Evolutionary conservation across 225 moss, liverwort and hornwort species (phyloP).

Genomic region (Rhytidiadelphus loreus): DNA sequence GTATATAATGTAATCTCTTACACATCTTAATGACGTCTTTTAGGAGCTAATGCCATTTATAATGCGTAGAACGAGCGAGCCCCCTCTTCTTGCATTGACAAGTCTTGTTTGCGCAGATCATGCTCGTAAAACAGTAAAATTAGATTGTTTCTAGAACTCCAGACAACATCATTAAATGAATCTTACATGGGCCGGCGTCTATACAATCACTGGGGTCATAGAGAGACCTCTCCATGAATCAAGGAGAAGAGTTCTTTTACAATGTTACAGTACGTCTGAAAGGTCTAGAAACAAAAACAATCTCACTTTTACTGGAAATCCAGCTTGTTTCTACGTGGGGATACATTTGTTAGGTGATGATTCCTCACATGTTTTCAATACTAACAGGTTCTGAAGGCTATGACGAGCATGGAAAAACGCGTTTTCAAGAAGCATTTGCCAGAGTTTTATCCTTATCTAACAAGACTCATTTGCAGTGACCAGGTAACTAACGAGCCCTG

Average conservation of each 20-base stretch:
- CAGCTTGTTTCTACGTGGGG: neutral
- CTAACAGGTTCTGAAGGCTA: slow-evolving; percentile 74
- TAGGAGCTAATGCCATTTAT: neutral
- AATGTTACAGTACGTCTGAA: neutral
- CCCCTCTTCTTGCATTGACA: neutral
- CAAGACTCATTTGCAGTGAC: slow-evolving; percentile 84
- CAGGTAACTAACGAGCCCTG: slow-evolving; percentile 35
- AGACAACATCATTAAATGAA: neutral
- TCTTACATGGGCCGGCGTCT: neutral
- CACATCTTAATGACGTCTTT: neutral
- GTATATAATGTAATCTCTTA: neutral
- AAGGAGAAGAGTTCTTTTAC: neutral
- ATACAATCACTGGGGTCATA: neutral
- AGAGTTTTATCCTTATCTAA: slow-evolving; percentile 81
- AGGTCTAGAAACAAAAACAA: neutral
- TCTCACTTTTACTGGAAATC: neutral
- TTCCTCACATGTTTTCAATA: neutral
- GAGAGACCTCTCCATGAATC: too few species aligned
- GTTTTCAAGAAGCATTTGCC: slow-evolving; percentile 85
- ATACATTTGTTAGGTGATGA: neutral
- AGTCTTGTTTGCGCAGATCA: neutral
- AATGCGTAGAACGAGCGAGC: neutral
- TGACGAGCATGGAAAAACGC: slow-evolving; percentile 58
- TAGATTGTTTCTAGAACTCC: neutral
- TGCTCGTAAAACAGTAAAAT: neutral